These are phyloP conservation scores for Lentinula detonsa DNA, from an alignment of 768 basidiomycete species.

Conservation along the genomic window DNA sequence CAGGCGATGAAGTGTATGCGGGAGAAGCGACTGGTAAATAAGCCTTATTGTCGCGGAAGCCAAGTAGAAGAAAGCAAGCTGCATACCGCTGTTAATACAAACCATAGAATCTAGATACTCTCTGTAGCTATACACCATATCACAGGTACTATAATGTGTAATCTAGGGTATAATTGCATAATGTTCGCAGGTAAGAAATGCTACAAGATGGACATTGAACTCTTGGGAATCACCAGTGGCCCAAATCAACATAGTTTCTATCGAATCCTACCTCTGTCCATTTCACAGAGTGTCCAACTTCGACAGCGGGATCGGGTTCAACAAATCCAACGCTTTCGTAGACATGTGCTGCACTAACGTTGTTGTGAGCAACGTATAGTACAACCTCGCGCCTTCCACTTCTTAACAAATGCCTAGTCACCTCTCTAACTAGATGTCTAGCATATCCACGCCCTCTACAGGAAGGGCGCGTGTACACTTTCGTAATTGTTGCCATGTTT, in stretches of 20 bases:
- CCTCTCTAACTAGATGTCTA: constrained; percentile 51
- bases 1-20: no score
- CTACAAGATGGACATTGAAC: background rate
- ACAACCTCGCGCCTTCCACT: constrained; percentile 30
- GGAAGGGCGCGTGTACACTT: constrained; percentile 55
- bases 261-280: constrained; percentile 70
- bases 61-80: no score
- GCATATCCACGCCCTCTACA: constrained; percentile 56
- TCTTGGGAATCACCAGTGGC: constrained; percentile 50
- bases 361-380: constrained; percentile 59
- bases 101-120: no score
- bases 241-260: constrained; percentile 36
- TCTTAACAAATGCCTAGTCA: constrained; percentile 40
- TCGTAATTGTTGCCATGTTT: constrained; percentile 58
- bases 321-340: constrained; percentile 65
- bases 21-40: no score
- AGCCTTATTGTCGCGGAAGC: no score
- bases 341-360: constrained; percentile 46
- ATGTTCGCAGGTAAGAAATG: no score
- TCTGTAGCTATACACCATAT: no score
- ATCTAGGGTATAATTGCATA: no score
- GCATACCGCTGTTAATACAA: no score
- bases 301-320: constrained; percentile 36
- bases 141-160: no score
- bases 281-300: constrained; percentile 27